A percentile compares a stretch with the other conserved stretches of the same genome.
Evolutionary conservation across 2,329 filamentous ascomycete genomes (phyloP).

Genomic region (Trichothecium sympodiale): DNA sequence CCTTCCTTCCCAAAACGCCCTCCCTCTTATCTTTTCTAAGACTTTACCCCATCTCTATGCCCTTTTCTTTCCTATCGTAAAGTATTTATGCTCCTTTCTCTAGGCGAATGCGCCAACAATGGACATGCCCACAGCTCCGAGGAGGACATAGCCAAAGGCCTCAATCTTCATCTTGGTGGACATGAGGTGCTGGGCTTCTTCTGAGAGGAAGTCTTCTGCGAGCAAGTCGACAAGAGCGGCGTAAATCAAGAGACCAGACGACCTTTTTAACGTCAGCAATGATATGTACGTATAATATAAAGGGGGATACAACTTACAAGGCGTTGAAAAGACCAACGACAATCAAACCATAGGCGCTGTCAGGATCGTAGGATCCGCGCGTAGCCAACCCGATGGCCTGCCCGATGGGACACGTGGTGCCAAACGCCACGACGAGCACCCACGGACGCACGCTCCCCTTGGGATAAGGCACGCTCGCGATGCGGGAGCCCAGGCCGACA

Average conservation of each 20-base stretch:
- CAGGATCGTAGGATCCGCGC: slow-evolving; percentile 47
- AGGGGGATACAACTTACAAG: slow-evolving; percentile 33
- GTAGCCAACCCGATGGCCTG: slow-evolving; percentile 51
- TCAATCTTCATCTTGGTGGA: slow-evolving; percentile 39
- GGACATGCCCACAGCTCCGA: slow-evolving; percentile 27
- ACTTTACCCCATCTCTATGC: too few relatives aligned
- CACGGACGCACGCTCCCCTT: slow-evolving; percentile 46
- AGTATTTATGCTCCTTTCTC: too few relatives aligned
- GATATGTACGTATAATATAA: not conserved
- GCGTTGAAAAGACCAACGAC: slow-evolving; percentile 56
- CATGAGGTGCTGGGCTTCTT: slow-evolving; percentile 39
- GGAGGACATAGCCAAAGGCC: slow-evolving; percentile 39
- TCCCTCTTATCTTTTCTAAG: too few relatives aligned
- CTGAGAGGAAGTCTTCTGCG: slow-evolving; percentile 54
- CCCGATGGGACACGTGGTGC: slow-evolving; percentile 52
- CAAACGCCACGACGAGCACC: slow-evolving; percentile 51
- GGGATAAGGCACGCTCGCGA: slow-evolving; percentile 53
- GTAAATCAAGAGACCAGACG: slow-evolving; percentile 49
- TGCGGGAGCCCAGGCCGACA: slow-evolving; percentile 59
- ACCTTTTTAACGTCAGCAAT: slow-evolving; percentile 24
- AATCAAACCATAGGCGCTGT: slow-evolving; percentile 52
- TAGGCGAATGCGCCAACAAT: slow-evolving; percentile 21
- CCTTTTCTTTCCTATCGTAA: too few relatives aligned
- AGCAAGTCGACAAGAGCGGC: slow-evolving; percentile 52
- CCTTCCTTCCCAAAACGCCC: too few relatives aligned